These are phyloP conservation scores for Lentinula sp. DNA, from an alignment of 768 basidiomycete genomes.

Conservation along the genomic window DNA sequence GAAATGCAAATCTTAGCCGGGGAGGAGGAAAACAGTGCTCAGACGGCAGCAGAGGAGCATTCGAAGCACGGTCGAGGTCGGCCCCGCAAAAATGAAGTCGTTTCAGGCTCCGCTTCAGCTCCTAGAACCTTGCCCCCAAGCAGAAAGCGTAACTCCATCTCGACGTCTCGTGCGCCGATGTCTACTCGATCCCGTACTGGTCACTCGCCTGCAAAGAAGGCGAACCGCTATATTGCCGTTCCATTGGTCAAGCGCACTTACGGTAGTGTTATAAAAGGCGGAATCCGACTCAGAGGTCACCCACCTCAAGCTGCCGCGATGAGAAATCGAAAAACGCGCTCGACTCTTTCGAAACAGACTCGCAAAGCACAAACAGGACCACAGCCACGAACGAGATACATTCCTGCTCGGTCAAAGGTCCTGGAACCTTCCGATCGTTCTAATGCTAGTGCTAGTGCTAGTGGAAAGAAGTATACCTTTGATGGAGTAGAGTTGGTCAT, in stretches of 20 bases:
- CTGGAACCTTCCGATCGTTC: not conserved
- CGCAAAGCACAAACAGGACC: not conserved
- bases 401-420: not conserved
- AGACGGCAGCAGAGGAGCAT: not conserved
- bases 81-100: not conserved
- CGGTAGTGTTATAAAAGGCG: not conserved
- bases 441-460: not conserved
- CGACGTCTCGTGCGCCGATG: not conserved
- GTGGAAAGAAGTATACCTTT: not conserved
- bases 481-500: not conserved
- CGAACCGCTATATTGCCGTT: not conserved
- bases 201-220: not conserved
- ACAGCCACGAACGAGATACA: not conserved
- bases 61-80: not conserved
- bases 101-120: not conserved
- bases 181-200: constrained; percentile 4
- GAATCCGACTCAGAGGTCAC: not conserved
- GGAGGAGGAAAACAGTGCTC: not conserved
- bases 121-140: not conserved
- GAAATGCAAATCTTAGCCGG: not conserved
- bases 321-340: not conserved
- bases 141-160: not conserved
- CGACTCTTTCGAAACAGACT: not conserved
- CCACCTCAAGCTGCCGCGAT: too few species aligned
- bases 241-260: not conserved